Conservation (phyloP, 345 rosid species). For the Ailanthus altissimus region DNA sequence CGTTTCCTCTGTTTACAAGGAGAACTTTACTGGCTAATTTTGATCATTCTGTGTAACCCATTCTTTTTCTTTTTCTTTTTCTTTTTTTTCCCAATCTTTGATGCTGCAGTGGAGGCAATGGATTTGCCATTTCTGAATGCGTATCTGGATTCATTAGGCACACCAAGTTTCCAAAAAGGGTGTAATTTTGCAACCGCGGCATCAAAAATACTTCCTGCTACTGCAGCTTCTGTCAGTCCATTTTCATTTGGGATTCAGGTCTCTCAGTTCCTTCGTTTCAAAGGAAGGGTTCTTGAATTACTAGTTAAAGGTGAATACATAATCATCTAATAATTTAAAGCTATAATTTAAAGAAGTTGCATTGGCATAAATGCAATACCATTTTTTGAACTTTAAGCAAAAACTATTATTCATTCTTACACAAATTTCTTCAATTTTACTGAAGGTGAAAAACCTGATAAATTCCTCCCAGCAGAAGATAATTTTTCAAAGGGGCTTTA, state of each 20-base stretch:
- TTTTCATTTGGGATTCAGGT: constrained; percentile 80
- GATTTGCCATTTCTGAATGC: constrained; percentile 85
- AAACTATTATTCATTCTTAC: too few relatives aligned
- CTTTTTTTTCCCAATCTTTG: background rate
- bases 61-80: background rate
- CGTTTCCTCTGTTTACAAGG: background rate
- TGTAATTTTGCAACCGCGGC: constrained; percentile 95
- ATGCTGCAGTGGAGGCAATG: constrained; percentile 87
- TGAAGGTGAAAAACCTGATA: constrained; percentile 54
- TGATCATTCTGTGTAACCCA: background rate
- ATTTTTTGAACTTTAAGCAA: too few relatives aligned
- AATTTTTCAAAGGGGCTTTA: constrained; percentile 68
- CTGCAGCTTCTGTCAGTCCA: constrained; percentile 70
- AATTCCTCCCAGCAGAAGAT: constrained; percentile 67
- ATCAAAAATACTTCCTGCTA: constrained; percentile 78
- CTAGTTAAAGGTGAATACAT: constrained; percentile 48
- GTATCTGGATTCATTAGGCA: constrained; percentile 80
- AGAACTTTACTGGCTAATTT: background rate
- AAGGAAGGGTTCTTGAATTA: constrained; percentile 61
- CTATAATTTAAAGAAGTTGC: background rate
- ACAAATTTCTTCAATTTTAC: constrained; percentile 6
- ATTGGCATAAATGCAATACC: background rate
- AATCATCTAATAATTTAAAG: background rate
- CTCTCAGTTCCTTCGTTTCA: constrained; percentile 79
- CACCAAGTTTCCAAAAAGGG: constrained; percentile 76